phyloP scores from a whole-genome alignment of 257 asterid genomes.

The Cruciata laevipes region DNA sequence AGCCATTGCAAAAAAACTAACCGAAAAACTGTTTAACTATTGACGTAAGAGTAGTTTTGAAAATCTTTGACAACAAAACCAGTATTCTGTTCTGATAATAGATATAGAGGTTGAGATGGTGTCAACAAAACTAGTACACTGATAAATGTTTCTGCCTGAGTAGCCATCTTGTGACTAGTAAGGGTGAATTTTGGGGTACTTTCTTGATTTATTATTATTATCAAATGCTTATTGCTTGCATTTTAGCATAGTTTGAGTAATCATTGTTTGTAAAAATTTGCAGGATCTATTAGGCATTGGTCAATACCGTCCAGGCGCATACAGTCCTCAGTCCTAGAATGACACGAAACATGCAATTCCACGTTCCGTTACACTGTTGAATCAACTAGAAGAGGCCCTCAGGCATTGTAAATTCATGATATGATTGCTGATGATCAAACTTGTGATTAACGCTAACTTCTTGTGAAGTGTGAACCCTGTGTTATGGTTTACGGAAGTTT shows the following conservation, averaged over 20 bases:
- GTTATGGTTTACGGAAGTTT: too few relatives aligned
- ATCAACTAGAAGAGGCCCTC: background rate
- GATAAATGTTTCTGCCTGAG: background rate
- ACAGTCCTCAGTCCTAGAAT: conserved; percentile 33
- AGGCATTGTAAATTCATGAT: background rate
- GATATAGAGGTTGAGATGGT: background rate
- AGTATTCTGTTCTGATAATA: background rate
- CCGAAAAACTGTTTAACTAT: background rate
- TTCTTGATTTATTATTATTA: background rate
- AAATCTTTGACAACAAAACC: background rate
- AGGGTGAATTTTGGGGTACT: background rate
- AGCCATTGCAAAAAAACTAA: background rate
- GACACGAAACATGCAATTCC: background rate
- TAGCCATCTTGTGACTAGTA: background rate
- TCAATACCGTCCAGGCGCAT: conserved; percentile 70
- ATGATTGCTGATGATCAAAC: conserved; percentile 1
- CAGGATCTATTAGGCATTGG: conserved; percentile 99
- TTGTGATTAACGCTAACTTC: background rate
- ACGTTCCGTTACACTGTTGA: background rate
- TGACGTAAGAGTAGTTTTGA: too few relatives aligned
- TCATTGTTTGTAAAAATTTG: conserved; percentile 18
- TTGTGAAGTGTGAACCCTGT: background rate
- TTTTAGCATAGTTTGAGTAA: conserved; percentile 9
- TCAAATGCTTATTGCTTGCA: background rate
- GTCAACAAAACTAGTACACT: background rate